Conservation (phyloP, 768 basidiomycete genomes). For the Suillus brevipes region DNA sequence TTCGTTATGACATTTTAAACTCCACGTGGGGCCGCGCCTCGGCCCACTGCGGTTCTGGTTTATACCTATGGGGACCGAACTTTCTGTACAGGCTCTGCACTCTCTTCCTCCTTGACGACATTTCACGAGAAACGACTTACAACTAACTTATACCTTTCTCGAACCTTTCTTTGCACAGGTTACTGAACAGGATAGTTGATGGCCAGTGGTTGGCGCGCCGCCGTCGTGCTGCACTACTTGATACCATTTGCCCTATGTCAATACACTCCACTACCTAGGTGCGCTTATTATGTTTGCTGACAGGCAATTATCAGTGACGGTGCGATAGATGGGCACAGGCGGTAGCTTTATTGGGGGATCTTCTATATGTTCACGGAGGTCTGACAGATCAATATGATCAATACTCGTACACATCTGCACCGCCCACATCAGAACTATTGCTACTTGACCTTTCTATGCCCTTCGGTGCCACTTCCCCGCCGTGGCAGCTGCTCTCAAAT, state of each 20-base stretch:
- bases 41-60: neutral
- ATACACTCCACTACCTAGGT: constrained; percentile 29
- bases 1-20: neutral
- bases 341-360: constrained; percentile 52
- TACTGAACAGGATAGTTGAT: constrained; percentile 7
- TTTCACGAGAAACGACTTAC: constrained; percentile 1
- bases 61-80: neutral
- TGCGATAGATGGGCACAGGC: constrained; percentile 82
- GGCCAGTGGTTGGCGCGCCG: constrained; percentile 7
- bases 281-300: constrained; percentile 1
- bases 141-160: constrained; percentile 18
- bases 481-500: constrained; percentile 62
- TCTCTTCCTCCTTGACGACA: neutral
- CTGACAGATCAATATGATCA: constrained; percentile 70
- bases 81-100: neutral
- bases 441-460: constrained; percentile 60
- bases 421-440: constrained; percentile 69
- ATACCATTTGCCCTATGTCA: constrained; percentile 20
- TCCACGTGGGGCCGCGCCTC: neutral
- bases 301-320: constrained; percentile 11
- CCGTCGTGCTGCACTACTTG: constrained; percentile 16
- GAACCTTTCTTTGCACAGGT: neutral
- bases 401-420: constrained; percentile 74
- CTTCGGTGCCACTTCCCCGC: constrained; percentile 62
- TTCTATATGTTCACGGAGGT: constrained; percentile 77